Percentiles rank a stretch among this genome's conserved stretches.
Conservation (phyloP, 139 green algal genomes). For the Chlorella ohadii region DNA sequence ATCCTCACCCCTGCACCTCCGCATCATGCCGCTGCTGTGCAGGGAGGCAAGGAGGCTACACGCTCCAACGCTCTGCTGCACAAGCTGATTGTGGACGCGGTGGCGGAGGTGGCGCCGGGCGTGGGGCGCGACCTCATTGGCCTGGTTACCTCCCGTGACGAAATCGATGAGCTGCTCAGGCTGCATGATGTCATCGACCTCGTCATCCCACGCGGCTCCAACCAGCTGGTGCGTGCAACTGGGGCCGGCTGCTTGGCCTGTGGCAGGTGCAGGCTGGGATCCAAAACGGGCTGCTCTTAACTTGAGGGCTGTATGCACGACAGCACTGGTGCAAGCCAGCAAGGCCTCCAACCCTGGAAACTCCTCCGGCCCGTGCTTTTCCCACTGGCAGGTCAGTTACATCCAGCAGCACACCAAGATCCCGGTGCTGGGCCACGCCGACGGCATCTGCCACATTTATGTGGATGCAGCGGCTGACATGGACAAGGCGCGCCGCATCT, state of each 20-base stretch:
- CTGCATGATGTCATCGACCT: conserved; percentile 97
- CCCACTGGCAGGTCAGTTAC: conserved; percentile 50
- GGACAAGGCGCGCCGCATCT: conserved; percentile 65
- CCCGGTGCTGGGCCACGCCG: conserved; percentile 97
- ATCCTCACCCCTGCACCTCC: neutral
- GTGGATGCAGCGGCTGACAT: conserved; percentile 84
- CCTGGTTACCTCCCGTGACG: conserved; percentile 90
- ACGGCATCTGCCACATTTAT: conserved; percentile 99
- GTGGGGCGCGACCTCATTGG: conserved; percentile 83
- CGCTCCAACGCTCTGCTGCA: conserved; percentile 89
- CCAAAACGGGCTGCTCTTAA: no score
- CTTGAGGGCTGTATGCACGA: no score
- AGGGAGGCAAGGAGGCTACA: conserved; percentile 95
- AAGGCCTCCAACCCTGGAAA: no score
- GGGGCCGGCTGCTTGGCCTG: no score
- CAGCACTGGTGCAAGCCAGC: no score
- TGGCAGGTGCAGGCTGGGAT: no score
- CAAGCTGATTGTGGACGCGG: conserved; percentile 69
- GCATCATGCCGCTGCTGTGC: neutral
- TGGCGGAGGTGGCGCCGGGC: conserved; percentile 59
- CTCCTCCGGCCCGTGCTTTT: no score
- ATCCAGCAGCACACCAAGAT: conserved; percentile 97
- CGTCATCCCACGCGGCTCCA: conserved; percentile 95
- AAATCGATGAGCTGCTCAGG: conserved; percentile 92
- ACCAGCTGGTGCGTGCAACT: conserved; percentile 69